Conservation (phyloP, 768 basidiomycete genomes). For the Filobasidium wieringae region DNA sequence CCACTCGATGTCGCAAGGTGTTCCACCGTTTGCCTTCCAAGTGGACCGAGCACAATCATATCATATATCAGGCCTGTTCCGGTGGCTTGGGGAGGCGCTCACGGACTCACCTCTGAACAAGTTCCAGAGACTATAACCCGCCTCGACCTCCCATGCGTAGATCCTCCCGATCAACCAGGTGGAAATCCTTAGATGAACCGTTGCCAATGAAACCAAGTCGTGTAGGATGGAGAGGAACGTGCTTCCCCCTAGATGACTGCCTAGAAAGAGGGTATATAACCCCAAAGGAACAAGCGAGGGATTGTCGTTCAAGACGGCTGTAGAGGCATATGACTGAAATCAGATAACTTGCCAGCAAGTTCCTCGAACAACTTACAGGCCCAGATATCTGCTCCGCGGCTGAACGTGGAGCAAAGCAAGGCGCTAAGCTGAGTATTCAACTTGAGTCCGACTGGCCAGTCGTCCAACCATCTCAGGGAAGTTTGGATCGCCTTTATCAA, state of each 20-base stretch:
- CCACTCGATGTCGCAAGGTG: constrained; percentile 70
- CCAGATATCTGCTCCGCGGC: constrained; percentile 58
- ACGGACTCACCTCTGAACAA: constrained; percentile 65
- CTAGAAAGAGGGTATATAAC: constrained; percentile 30
- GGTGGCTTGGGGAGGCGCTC: too few species aligned
- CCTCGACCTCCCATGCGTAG: constrained; percentile 52
- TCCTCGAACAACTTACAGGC: constrained; percentile 46
- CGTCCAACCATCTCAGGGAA: constrained; percentile 69
- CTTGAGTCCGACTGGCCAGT: constrained; percentile 93
- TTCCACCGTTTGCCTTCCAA: constrained; percentile 73
- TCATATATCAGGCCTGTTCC: not conserved
- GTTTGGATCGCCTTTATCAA: constrained; percentile 47
- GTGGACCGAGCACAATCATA: not conserved
- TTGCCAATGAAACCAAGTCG: constrained; percentile 57
- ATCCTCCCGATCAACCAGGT: constrained; percentile 54
- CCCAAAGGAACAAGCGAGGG: constrained; percentile 31
- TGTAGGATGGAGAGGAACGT: constrained; percentile 54
- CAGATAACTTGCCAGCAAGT: not conserved
- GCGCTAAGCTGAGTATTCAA: constrained; percentile 86
- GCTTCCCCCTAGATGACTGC: constrained; percentile 43
- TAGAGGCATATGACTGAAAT: not conserved
- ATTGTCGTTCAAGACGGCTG: constrained; percentile 7
- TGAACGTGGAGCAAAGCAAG: constrained; percentile 65
- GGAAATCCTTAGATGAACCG: constrained; percentile 59
- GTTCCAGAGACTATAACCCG: constrained; percentile 64